Evolutionary conservation across 768 basidiomycete genomes (phyloP).

Genomic region (Floccularia luteovirens): DNA sequence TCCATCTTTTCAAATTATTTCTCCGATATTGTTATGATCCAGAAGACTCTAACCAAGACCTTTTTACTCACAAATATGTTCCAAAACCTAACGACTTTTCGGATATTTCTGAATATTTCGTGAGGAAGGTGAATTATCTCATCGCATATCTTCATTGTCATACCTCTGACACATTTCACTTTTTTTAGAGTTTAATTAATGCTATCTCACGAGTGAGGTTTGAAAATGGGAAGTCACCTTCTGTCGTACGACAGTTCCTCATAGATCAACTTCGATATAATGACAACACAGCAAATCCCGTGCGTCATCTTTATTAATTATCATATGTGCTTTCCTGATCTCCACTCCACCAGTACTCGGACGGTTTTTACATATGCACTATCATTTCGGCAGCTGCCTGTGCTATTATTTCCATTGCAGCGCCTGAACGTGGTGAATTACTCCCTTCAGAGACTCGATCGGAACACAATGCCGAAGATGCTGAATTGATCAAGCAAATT

Average conservation of each 20-base stretch:
- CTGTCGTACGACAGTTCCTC: conserved; percentile 79
- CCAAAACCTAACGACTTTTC: conserved; percentile 94
- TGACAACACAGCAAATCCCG: conserved; percentile 87
- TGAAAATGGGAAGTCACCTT: conserved; percentile 79
- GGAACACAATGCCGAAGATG: conserved; percentile 64
- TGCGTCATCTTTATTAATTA: conserved; percentile 21
- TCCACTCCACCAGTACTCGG: conserved; percentile 58
- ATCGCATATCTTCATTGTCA: conserved; percentile 2
- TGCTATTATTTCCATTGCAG: conserved; percentile 66
- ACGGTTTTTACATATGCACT: conserved; percentile 84
- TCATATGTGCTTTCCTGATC: conserved; percentile 19
- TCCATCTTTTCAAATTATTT: conserved; percentile 94
- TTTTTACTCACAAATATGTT: conserved; percentile 85
- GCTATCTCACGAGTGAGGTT: conserved; percentile 85
- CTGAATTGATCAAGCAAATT: conserved; percentile 64
- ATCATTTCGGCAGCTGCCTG: conserved; percentile 79
- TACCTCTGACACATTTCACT: too few species aligned
- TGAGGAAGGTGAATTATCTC: conserved; percentile 66
- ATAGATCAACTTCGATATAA: conserved; percentile 93
- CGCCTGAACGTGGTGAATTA: conserved; percentile 78
- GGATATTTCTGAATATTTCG: conserved; percentile 88
- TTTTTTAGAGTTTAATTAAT: conserved; percentile 60
- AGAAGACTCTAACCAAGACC: conserved; percentile 71
- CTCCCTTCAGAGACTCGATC: conserved; percentile 58
- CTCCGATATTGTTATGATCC: conserved; percentile 87